Evolutionary conservation across 1,284 basidiomycete species (phyloP).

Genomic region (Ceratobasidium sp.): DNA sequence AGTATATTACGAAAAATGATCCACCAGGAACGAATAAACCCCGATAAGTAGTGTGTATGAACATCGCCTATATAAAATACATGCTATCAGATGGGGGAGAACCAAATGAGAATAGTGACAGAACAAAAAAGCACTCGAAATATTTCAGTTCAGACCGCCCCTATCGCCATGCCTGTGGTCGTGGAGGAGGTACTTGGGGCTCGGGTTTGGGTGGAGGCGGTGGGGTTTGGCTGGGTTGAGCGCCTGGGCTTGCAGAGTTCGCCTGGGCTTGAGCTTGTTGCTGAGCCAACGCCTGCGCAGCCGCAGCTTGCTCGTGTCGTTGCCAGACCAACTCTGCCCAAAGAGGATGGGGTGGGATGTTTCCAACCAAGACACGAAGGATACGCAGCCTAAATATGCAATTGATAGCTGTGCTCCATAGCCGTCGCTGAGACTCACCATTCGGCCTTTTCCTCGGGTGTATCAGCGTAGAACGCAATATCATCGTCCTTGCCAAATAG

Average conservation of each 20-base stretch:
- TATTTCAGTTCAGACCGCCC: not conserved
- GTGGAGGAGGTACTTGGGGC: not conserved
- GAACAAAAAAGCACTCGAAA: not conserved
- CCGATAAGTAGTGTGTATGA: slow-evolving; percentile 13
- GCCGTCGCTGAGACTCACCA: slow-evolving; percentile 68
- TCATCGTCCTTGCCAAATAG: slow-evolving; percentile 80
- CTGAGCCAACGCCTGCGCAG: slow-evolving; percentile 3
- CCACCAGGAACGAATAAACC: not conserved
- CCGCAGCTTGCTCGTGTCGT: slow-evolving; percentile 59
- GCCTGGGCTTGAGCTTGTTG: slow-evolving; percentile 5
- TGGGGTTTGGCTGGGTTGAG: not conserved
- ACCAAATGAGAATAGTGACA: not conserved
- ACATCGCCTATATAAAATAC: slow-evolving; percentile 12
- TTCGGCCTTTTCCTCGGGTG: slow-evolving; percentile 81
- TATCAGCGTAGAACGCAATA: slow-evolving; percentile 92
- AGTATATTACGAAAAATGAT: not conserved
- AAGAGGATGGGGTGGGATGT: slow-evolving; percentile 85
- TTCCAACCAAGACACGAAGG: slow-evolving; percentile 78
- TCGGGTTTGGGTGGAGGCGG: slow-evolving; percentile 4
- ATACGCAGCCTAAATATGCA: slow-evolving; percentile 74
- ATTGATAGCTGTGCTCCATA: not conserved
- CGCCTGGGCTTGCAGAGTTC: slow-evolving; percentile 5
- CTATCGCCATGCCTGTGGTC: slow-evolving; percentile 27
- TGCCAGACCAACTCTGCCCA: slow-evolving; percentile 91
- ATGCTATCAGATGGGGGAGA: not conserved